Percentiles rank a stretch among this genome's conserved stretches.
Conservation (phyloP, 805 yeast genomes). For the Ogataea glucozyma region DNA sequence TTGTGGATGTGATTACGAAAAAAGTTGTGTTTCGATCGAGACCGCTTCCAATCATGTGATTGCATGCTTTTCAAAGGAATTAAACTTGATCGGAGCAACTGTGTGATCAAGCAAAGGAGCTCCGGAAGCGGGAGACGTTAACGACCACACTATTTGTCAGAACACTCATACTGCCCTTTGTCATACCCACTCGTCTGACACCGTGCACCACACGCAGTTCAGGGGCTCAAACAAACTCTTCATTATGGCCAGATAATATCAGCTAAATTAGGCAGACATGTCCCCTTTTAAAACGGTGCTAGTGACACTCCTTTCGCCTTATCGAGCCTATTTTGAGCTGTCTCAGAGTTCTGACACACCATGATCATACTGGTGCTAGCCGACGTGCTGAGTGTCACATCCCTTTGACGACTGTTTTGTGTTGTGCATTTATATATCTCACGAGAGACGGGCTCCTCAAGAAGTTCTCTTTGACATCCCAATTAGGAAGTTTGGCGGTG, state of each 20-base stretch:
- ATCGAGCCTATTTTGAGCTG: neutral
- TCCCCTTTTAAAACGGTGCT: neutral
- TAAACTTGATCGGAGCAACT: neutral
- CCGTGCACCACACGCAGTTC: constrained; percentile 5
- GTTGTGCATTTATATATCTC: constrained; percentile 2
- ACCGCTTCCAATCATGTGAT: constrained; percentile 75
- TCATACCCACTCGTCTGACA: no score
- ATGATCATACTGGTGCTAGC: neutral
- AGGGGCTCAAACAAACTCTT: constrained; percentile 1
- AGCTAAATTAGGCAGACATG: neutral
- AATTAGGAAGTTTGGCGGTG: constrained; percentile 16
- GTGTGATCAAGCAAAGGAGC: neutral
- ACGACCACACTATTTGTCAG: no score
- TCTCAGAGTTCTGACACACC: constrained; percentile 7
- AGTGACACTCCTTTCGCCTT: neutral
- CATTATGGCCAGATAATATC: neutral
- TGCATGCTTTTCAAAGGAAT: neutral
- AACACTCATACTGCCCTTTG: no score
- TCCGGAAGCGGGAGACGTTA: no score
- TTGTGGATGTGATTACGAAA: constrained; percentile 59
- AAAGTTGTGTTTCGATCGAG: constrained; percentile 65
- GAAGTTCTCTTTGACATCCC: constrained; percentile 16
- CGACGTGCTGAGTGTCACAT: neutral
- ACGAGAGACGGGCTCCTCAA: constrained; percentile 1
- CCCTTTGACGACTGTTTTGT: constrained; percentile 3